Percentiles rank a stretch among this genome's conserved stretches.
Evolutionary conservation across 208 protist genomes (phyloP).

Genomic region (Trypanosoma cruzi): DNA sequence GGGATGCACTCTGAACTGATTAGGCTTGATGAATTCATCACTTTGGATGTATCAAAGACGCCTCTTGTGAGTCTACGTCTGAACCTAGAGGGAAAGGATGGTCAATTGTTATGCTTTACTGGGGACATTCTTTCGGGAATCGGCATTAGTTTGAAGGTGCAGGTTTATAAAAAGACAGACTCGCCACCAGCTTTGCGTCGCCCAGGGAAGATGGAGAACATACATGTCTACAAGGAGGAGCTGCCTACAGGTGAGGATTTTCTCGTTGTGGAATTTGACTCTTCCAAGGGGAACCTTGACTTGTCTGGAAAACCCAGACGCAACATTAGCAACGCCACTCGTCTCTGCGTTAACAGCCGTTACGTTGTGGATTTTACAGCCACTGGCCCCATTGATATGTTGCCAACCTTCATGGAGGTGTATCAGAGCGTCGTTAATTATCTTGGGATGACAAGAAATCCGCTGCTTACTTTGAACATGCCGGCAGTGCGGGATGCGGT

Average conservation of each 20-base stretch:
- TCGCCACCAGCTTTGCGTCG: not conserved
- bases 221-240: constrained; percentile 10
- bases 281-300: constrained; percentile 6
- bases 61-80: constrained; percentile 16
- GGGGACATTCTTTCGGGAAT: constrained; percentile 18
- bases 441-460: constrained; percentile 26
- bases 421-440: constrained; percentile 30
- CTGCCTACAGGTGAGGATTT: not conserved
- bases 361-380: constrained; percentile 35
- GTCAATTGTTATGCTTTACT: constrained; percentile 6
- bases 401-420: constrained; percentile 35
- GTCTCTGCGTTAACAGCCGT: constrained; percentile 3
- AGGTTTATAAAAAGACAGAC: not conserved
- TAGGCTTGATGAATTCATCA: constrained; percentile 14
- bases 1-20: not conserved
- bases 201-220: constrained; percentile 6
- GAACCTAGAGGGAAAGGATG: constrained; percentile 18
- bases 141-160: constrained; percentile 15
- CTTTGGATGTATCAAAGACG: constrained; percentile 8
- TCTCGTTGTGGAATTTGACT: constrained; percentile 33
- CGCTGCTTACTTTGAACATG: constrained; percentile 29
- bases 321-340: constrained; percentile 16
- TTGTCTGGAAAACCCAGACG: not conserved
- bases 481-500: constrained; percentile 30
- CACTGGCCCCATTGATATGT: constrained; percentile 9